Percentiles rank a stretch among this genome's conserved stretches.
Conservation (phyloP, 2,329 filamentous ascomycete genomes). For the Paraphoma sp. region DNA sequence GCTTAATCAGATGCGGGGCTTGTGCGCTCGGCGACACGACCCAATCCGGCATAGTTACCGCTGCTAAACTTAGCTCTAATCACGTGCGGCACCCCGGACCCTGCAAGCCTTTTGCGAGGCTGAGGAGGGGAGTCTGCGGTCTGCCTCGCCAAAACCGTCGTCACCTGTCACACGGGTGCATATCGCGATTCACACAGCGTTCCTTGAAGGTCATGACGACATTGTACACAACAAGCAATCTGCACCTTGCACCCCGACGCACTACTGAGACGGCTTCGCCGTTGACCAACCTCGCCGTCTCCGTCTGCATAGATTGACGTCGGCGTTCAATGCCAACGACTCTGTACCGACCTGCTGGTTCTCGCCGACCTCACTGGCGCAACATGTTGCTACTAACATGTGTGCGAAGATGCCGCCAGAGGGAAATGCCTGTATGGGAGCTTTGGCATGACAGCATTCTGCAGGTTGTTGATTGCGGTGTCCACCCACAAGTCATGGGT, state of each 20-base stretch:
- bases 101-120: conserved; percentile 9
- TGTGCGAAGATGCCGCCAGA: no score
- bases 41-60: conserved; percentile 12
- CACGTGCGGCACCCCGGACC: background rate
- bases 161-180: conserved; percentile 1
- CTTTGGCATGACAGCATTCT: no score
- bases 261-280: conserved; percentile 4
- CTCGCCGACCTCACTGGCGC: background rate
- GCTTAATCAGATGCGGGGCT: conserved; percentile 14
- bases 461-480: no score
- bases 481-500: no score
- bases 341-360: background rate
- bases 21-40: background rate
- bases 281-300: conserved; percentile 1
- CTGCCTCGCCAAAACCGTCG: conserved; percentile 27
- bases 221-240: conserved; percentile 8
- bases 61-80: conserved; percentile 17
- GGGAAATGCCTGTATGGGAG: no score
- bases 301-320: background rate
- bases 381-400: background rate
- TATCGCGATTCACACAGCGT: background rate
- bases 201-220: conserved; percentile 10
- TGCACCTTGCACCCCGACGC: conserved; percentile 5
- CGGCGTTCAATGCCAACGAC: conserved; percentile 3
- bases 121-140: conserved; percentile 10